Base-by-base conservation (phyloP, 129 eudicot genomes). In the Apium graveolens region DNA sequence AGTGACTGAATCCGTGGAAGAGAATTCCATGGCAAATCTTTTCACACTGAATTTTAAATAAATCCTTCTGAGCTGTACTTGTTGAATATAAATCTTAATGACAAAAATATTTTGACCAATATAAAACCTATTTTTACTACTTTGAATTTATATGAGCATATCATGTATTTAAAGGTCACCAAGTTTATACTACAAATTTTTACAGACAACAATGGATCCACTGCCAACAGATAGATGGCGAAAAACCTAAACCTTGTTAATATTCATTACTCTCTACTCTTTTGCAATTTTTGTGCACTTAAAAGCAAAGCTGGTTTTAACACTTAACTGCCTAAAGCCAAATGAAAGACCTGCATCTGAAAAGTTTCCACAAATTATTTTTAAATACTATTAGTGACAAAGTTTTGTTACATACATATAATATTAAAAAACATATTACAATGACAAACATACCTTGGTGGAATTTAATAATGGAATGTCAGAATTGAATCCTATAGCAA, bases 171-270 rank as follows among this genome's bases (percentile, higher is more conserved):
- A 78, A 29, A 63, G 38, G 74, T 29, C 24, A 4, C 48, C 34
- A 29, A 62, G 74, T 27, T 10, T 41, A 63, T 21, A 20, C 17
- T 41, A 9, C n/a, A 12, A 11, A 55, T 78, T 39, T 63, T 42
- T 87, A 46, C 89, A 95, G 93, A 96, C 98, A 26, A 95, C 98
- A 41, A 82, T 95, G 83, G 98, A 94, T 75, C 97, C 97, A 49
- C 94, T 96, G n/a, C 97, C 87, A 29, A 80, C 1, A 96, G 97
- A 65, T 91, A 90, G 92, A 90, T 95, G 96, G 82, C 88, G 60
- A 91, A 95, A 83, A 97, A 96, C 80, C 92, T 95, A 53, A 34
- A 85, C 13, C 79, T 95, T 91, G 94, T 81, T 95, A 95, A 83
- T 90, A 34, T 85, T 86, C 69, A 11, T 91, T 27, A 91, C 97